These are phyloP conservation scores for Trypanosoma boissoni DNA, from an alignment of 208 protist species.

Conservation along the genomic window DNA sequence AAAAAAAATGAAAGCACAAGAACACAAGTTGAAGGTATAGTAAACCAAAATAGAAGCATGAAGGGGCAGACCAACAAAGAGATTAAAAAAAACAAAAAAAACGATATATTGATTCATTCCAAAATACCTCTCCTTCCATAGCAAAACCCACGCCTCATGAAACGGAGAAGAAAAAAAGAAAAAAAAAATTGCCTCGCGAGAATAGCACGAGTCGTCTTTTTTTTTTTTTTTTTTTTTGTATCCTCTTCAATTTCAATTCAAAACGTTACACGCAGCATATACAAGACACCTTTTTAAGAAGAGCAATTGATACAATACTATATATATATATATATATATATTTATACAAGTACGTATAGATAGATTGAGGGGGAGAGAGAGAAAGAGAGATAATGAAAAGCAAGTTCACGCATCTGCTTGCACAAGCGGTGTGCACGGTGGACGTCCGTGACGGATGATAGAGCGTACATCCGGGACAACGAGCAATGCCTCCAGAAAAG, in stretches of 20 bases:
- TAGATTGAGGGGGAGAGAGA: no score
- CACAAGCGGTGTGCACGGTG: no score
- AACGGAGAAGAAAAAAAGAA: conserved; percentile 2
- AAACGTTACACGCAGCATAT: no score
- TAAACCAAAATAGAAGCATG: conserved; percentile 1
- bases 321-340: no score
- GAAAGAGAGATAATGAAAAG: not conserved
- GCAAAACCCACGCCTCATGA: not conserved
- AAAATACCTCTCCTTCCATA: not conserved
- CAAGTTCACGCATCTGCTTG: no score
- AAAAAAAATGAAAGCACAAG: not conserved
- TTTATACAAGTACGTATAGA: no score
- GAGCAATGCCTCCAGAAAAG: conserved; percentile 74
- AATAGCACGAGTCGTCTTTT: not conserved
- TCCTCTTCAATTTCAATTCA: no score
- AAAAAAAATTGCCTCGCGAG: not conserved
- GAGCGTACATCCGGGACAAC: conserved; percentile 82
- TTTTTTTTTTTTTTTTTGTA: not conserved
- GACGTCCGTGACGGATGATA: conserved; percentile 56
- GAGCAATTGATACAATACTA: no score
- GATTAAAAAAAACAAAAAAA: not conserved
- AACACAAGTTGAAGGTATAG: not conserved
- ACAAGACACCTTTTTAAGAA: no score
- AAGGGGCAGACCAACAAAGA: not conserved
- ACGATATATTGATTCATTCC: not conserved